Evolutionary conservation across 148 eudicot genomes (phyloP).

Genomic region (Fagopyrum tataricum): DNA sequence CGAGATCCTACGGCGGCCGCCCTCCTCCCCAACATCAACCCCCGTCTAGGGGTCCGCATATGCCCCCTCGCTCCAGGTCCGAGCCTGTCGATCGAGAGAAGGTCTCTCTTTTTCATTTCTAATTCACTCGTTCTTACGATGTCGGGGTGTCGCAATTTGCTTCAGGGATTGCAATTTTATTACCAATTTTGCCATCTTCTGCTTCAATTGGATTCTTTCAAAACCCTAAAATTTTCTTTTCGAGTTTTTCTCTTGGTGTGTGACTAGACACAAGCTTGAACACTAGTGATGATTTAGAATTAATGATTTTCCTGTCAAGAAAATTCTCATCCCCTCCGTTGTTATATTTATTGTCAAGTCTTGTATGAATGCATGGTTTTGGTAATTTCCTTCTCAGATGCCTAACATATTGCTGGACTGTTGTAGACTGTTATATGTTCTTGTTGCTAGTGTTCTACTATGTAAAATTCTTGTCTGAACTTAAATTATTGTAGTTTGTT

Average conservation of each 20-base stretch:
- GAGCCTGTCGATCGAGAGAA: slow-evolving; percentile 41
- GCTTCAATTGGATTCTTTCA: neutral
- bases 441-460: neutral
- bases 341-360: neutral
- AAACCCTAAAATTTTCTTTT: neutral
- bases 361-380: neutral
- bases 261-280: neutral
- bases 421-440: neutral
- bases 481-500: neutral
- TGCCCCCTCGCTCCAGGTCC: slow-evolving; percentile 25
- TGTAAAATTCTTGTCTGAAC: neutral
- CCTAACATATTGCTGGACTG: neutral
- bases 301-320: neutral
- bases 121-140: neutral
- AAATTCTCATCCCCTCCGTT: neutral
- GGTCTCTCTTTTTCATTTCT: slow-evolving; percentile 16
- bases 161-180: neutral
- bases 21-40: slow-evolving; percentile 11
- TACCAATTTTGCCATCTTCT: neutral
- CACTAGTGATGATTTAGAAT: neutral
- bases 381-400: neutral
- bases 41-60: slow-evolving; percentile 12
- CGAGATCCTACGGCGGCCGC: slow-evolving; percentile 16
- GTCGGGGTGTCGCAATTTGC: neutral
- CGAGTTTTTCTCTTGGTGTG: neutral